Evolutionary conservation across 495 filamentous ascomycete species (phyloP).

Genomic region (Tuber calosporum): DNA sequence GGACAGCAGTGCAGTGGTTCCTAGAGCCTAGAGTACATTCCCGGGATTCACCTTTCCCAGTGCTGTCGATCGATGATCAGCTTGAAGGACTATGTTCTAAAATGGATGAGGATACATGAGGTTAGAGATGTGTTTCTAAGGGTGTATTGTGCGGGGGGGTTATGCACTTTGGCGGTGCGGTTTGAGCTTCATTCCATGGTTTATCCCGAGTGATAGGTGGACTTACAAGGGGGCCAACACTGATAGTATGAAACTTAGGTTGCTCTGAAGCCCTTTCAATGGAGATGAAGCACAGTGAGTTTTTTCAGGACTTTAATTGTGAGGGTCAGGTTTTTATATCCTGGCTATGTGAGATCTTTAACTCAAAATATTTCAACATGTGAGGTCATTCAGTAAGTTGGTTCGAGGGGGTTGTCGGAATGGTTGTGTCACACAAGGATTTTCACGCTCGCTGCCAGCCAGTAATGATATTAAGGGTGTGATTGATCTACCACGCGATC

Average conservation of each 20-base stretch:
- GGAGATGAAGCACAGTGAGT: neutral
- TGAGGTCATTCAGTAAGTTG: neutral
- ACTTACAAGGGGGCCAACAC: neutral
- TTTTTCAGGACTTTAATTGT: neutral
- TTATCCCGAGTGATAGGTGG: neutral
- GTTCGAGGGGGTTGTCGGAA: neutral
- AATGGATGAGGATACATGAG: neutral
- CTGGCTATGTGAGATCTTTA: neutral
- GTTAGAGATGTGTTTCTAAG: conserved; percentile 1
- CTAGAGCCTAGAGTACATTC: neutral
- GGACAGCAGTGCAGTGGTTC: neutral
- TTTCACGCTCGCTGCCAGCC: neutral
- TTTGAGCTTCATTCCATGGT: neutral
- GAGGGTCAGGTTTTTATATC: neutral
- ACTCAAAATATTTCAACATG: neutral
- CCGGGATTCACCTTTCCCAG: neutral
- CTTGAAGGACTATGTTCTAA: neutral
- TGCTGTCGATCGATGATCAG: neutral
- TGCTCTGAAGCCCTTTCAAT: neutral
- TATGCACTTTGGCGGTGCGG: neutral
- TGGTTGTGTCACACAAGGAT: neutral
- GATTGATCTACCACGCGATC: neutral
- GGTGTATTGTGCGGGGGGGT: neutral
- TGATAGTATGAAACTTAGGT: neutral
- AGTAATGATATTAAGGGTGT: neutral